Evolutionary conservation across 257 asterid species (phyloP), one percentile per base, ranked within the genome.

Genomic region (Solanum etuberosum): DNA sequence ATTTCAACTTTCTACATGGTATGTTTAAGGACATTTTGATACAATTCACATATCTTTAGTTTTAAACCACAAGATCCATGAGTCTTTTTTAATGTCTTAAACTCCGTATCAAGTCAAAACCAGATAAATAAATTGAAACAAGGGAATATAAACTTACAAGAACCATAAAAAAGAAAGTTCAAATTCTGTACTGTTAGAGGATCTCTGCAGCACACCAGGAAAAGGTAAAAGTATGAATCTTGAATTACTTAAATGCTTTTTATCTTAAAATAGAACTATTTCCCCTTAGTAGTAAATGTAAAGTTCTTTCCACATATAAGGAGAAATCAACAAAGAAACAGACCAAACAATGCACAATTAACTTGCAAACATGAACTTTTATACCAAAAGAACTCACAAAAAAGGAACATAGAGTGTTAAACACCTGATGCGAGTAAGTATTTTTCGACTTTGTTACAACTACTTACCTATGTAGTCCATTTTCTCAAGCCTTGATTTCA

Each of bases 391-490:
- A 65, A n/a, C n/a, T n/a, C n/a, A n/a, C n/a, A n/a, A 40, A 7
- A 1, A 46, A 65, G 18, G 4, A 65, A 65, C 20, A 27, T 12
- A 67, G 37, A 67, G 35, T 5, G 21, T 27, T 87, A 46, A 23
- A 54, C 73, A 77, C 87, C 34, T 10, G 61, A 43, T 18, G 48
- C 40, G 46, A 37, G 37, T 83, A n/a, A 27, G 68, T 61, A 42
- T 25, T 42, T 42, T 77, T 40, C 1, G 65, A 78, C 25, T n/a
- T 3, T 42, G 15, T 29, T 78, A 78, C 31, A 42, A 42, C 76
- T n/a, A 43, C 27, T 89, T 80, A 92, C 94, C 94, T 38, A 86
- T 78, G 61, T 91, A 92, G 32, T 91, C 90, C 94, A 92, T 88
- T 84, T 86, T 89, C 85, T 91, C 90, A 61, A 92, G 93, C 88